phyloP scores from a whole-genome alignment of 2,329 filamentous ascomycete genomes.

The Paecilomyces sp. region DNA sequence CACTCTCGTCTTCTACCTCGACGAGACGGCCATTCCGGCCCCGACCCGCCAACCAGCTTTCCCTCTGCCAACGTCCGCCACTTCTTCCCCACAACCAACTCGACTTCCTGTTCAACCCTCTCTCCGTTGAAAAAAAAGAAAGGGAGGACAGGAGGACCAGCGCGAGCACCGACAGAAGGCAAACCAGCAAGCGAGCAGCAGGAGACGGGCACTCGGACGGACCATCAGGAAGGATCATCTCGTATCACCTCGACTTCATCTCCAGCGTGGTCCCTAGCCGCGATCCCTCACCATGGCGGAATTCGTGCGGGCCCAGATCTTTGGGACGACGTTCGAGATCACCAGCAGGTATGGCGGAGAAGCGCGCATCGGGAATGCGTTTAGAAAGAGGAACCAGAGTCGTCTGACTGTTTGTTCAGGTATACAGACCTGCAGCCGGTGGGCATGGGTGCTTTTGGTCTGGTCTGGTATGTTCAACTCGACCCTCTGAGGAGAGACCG shows the following conservation, averaged over 20 bases:
- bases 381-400: slow-evolving; percentile 1
- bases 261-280: background rate
- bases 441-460: slow-evolving; percentile 96
- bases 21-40: slow-evolving; percentile 3
- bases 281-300: slow-evolving; percentile 70
- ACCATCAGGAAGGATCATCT: background rate
- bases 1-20: background rate
- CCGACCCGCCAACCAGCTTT: slow-evolving; percentile 5
- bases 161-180: background rate
- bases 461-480: slow-evolving; percentile 71
- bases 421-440: slow-evolving; percentile 98
- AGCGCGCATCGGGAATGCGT: background rate
- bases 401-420: slow-evolving; percentile 44
- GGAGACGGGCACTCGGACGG: background rate
- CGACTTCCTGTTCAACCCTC: background rate
- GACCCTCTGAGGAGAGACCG: slow-evolving; percentile 6
- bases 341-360: slow-evolving; percentile 72
- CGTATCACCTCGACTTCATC: background rate
- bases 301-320: slow-evolving; percentile 98
- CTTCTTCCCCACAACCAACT: background rate
- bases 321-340: slow-evolving; percentile 99
- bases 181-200: background rate
- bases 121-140: background rate
- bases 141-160: background rate
- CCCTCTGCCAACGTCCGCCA: background rate